phyloP scores from a whole-genome alignment of 129 eudicot species.

The Sambucus nigra region DNA sequence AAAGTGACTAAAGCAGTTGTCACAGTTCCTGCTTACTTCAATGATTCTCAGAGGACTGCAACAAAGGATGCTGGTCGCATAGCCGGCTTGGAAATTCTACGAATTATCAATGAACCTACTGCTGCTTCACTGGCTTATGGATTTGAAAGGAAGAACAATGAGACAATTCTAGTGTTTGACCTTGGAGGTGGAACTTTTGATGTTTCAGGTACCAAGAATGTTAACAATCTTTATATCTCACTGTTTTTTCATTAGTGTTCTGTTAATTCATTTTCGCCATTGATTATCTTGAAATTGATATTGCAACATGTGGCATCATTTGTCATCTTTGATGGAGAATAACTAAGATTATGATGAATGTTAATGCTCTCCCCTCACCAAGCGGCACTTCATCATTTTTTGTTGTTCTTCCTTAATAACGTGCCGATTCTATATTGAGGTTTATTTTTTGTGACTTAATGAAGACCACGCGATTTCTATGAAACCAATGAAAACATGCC shows the following conservation, averaged over 20 bases:
- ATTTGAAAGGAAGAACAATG: constrained; percentile 85
- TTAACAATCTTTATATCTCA: too few relatives aligned
- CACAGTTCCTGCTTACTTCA: constrained; percentile 95
- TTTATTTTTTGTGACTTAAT: too few relatives aligned
- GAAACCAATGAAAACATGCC: too few relatives aligned
- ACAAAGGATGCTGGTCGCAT: constrained; percentile 96
- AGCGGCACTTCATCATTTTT: too few relatives aligned
- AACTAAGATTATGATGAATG: too few relatives aligned
- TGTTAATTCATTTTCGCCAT: background rate
- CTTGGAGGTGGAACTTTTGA: constrained; percentile 98
- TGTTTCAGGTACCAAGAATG: constrained; percentile 69
- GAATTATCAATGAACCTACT: constrained; percentile 93
- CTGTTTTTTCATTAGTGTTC: background rate
- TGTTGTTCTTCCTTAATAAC: too few relatives aligned
- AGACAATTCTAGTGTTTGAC: constrained; percentile 86
- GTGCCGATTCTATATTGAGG: too few relatives aligned
- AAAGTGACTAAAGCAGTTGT: constrained; percentile 92
- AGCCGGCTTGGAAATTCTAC: constrained; percentile 90
- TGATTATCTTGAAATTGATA: background rate
- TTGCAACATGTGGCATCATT: too few relatives aligned
- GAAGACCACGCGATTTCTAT: too few relatives aligned
- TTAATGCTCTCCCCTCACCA: too few relatives aligned
- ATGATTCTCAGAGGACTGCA: constrained; percentile 95
- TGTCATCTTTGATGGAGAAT: too few relatives aligned
- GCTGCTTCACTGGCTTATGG: constrained; percentile 98